These are phyloP conservation scores for Gamsiella multidivaricata DNA, from an alignment of 192 early-diverging fungal genomes.

Conservation along the genomic window DNA sequence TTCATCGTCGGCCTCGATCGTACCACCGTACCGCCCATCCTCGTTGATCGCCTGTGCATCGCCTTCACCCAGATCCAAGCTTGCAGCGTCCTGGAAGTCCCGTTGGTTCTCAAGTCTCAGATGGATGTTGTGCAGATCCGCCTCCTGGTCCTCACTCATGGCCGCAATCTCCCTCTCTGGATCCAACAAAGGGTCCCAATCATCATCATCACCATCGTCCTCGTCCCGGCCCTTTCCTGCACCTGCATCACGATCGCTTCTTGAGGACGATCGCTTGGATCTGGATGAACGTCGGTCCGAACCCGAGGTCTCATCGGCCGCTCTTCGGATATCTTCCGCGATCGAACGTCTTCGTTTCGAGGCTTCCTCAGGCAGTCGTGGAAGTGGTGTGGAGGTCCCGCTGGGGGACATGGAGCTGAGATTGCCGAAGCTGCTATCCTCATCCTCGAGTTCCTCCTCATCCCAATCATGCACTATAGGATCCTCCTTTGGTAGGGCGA, in stretches of 20 bases:
- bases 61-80: conserved; percentile 38
- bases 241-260: neutral
- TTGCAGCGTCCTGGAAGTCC: conserved; percentile 45
- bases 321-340: conserved; percentile 1
- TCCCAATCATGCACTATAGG: conserved; percentile 50
- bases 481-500: conserved; percentile 33
- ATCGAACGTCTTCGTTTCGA: neutral
- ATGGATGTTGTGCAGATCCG: conserved; percentile 34
- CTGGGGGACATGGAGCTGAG: too few relatives aligned
- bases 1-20: conserved; percentile 41
- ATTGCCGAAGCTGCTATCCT: conserved; percentile 27
- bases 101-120: conserved; percentile 44
- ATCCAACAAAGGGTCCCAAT: conserved; percentile 22
- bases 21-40: conserved; percentile 41
- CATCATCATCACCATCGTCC: conserved; percentile 11
- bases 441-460: conserved; percentile 47
- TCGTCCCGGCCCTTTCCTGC: neutral
- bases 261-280: neutral
- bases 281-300: neutral
- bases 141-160: conserved; percentile 48
- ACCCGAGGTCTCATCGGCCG: neutral
- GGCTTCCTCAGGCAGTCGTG: neutral
- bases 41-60: conserved; percentile 30
- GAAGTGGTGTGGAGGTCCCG: neutral
- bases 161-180: conserved; percentile 33